Base-by-base conservation (phyloP, 441 rosid genomes). In the Populus hybrid region DNA sequence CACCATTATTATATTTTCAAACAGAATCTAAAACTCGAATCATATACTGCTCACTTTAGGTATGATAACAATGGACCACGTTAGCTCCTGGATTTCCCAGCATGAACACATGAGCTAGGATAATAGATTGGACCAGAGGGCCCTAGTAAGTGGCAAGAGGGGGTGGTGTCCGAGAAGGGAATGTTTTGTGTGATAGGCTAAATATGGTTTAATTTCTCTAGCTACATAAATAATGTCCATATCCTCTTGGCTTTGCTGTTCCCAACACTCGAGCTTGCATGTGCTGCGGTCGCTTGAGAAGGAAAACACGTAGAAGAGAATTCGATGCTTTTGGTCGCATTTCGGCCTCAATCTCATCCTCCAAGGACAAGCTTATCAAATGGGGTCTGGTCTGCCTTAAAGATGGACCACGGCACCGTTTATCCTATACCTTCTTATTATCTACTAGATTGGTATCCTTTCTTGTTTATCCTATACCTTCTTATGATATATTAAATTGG, bases 251-350 rank as follows among this genome's bases (percentile, higher is more conserved):
- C 36, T 21, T 74, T 65, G 68, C 23, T 66, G 66, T 69, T 76
- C 73, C 72, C 40, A 76, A 31, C 28, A 14, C 73, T 28, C 77
- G 70, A 78, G 35, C 53, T 16, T 65, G 68, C 94, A 90, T 87
- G 91, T 86, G 94, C 81, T 64, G 5, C 26, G 88, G 94, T 80
- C 86, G 80, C 80, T 78, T 67, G 31, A 77, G 76, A 72, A 82
- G 85, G 77, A 74, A 74, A 82, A 74, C 42, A 76, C 82, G 81
- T 81, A 82, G 85, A 56, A 77, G 77, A 83, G 65, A 79, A 79
- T 81, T 84, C 74, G 73, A 64, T 79, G 87, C 75, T 81, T 83
- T 80, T 83, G 81, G 88, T 81, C 87, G 67, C 72, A 71, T 68
- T 83, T 82, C 69, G 81, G 77, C 76, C 20, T 67, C 18, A 3